Evolutionary conservation across 805 yeast species (phyloP), one percentile per base, ranked within the genome.

Genomic region (Candida nonsorbophila): DNA sequence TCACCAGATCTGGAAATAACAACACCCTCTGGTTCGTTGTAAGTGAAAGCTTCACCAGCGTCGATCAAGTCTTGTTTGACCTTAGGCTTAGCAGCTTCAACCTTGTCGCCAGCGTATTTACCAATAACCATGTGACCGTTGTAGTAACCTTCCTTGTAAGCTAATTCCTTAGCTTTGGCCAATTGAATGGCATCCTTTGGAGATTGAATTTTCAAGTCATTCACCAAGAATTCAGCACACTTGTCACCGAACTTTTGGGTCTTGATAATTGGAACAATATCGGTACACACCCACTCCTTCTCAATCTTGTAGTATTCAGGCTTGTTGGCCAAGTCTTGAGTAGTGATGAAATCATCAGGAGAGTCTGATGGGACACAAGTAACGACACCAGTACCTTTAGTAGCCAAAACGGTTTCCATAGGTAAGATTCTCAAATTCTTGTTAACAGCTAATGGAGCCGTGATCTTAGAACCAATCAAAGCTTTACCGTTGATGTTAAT

Each of bases 331-430:
- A 92, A 73, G 44, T 92, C 98, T 48, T 69, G 70, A 27, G 82
- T 74, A 36, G 96, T 92, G 60, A 90, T 79, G 53, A 50, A 92
- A 67, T 92, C 98, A 67, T 92, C 98, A 37, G 98, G 97, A 34
- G 97, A 88, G 60, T 88, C 96, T n/a, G 95, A 81, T 39, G 97
- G 98, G 40, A 88, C 97, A 69, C 96, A 92, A 5, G 97, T 90
- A 34, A 92, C 98, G 25, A 92, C 97, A 69, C 97, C 98, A 25
- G 97, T 92, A 74, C 98, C 98, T 69, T 92, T 92, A 33, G 78
- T 71, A 22, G 95, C 94, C 56, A 90, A 70, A 32, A 92, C 90
- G 21, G 97, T 86, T 61, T 90, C 97, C 98, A 92, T 92, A 45
- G 98, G 98, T 42, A 92, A 72, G 33, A 92, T 82, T 48, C 92